Evolutionary conservation across 208 protist species (phyloP).

Genomic region (Wallacemonas sp.): DNA sequence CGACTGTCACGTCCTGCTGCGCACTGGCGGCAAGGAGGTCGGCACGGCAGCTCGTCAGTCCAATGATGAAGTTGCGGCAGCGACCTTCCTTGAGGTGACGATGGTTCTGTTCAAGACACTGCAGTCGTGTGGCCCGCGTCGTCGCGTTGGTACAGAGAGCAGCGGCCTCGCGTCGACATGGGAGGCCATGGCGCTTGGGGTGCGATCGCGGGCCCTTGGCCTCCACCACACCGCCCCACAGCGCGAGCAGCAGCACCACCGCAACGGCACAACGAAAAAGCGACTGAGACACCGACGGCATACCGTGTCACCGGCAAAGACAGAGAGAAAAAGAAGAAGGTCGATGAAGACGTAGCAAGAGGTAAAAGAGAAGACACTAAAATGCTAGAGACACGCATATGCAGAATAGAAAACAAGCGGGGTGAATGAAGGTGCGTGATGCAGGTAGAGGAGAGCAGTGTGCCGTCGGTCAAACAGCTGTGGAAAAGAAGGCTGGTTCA

Average conservation of each 20-base stretch:
- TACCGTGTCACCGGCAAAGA: neutral
- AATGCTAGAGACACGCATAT: neutral
- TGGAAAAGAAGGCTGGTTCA: too few species aligned
- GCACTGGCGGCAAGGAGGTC: neutral
- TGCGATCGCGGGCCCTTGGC: neutral
- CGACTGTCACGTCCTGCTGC: neutral
- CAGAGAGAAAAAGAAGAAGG: neutral
- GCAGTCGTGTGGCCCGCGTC: neutral
- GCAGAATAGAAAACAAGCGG: neutral
- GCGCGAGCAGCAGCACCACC: neutral
- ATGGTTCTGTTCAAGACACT: neutral
- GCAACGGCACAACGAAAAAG: neutral
- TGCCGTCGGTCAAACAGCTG: too few species aligned
- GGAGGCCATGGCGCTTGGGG: neutral
- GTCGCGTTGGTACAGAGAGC: neutral
- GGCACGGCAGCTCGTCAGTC: neutral
- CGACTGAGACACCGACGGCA: neutral
- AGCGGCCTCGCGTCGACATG: neutral
- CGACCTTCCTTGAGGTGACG: neutral
- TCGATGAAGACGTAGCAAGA: too few species aligned
- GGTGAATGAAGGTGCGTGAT: too few species aligned
- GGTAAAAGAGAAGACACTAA: neutral
- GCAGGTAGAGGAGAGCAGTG: too few species aligned
- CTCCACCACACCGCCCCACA: neutral
- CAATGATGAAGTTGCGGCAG: neutral